These are phyloP conservation scores for Cocos nucifera DNA, from an alignment of 176 grass and related monocot genomes.

Conservation along the genomic window DNA sequence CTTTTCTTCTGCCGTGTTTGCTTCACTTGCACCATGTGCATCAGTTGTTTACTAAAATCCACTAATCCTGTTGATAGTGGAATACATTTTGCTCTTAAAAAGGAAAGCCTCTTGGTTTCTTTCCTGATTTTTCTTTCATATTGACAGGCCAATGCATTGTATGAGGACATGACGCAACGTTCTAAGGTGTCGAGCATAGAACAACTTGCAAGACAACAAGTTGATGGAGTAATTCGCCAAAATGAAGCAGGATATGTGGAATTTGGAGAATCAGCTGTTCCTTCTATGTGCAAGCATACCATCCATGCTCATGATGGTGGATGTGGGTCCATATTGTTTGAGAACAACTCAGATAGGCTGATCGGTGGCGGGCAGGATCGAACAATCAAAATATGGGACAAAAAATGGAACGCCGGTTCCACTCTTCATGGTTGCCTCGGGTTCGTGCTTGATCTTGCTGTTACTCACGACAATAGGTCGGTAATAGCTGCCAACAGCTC, in stretches of 20 bases:
- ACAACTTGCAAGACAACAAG: conserved; percentile 74
- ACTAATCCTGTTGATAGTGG: too few relatives aligned
- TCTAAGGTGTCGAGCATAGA: conserved; percentile 61
- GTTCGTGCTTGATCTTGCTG: conserved; percentile 77
- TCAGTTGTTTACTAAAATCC: too few relatives aligned
- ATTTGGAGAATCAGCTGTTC: too few relatives aligned
- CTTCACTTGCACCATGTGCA: too few relatives aligned
- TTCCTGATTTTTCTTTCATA: not conserved
- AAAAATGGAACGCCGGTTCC: conserved; percentile 48
- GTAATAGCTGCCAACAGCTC: conserved; percentile 89
- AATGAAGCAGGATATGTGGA: too few relatives aligned
- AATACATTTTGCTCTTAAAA: not conserved
- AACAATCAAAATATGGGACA: conserved; percentile 85
- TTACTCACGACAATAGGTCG: conserved; percentile 86
- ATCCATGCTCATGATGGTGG: too few relatives aligned
- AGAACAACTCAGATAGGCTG: too few relatives aligned
- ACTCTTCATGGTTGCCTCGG: conserved; percentile 74
- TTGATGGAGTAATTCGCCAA: too few relatives aligned
- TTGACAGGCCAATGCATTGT: conserved; percentile 87
- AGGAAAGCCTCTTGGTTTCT: too few relatives aligned
- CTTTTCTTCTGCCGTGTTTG: too few relatives aligned
- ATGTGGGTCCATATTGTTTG: too few relatives aligned
- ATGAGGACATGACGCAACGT: conserved; percentile 86
- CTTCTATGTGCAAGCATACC: too few relatives aligned
- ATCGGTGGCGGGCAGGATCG: conserved; percentile 85